phyloP scores from a whole-genome alignment of 2,329 filamentous ascomycete species.

The Botrytis fragariae region DNA sequence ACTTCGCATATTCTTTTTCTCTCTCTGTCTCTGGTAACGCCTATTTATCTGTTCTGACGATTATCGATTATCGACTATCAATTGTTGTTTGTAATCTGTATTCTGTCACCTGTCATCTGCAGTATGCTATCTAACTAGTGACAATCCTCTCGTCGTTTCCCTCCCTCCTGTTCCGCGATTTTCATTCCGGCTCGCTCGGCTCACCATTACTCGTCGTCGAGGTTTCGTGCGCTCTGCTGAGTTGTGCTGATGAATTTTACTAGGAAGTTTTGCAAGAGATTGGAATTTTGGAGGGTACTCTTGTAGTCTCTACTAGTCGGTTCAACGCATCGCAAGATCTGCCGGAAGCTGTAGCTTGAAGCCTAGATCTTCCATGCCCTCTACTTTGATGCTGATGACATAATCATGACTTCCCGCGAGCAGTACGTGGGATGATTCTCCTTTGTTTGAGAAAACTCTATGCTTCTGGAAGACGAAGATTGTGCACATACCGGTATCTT shows the following conservation, averaged over 20 bases:
- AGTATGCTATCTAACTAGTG: no score
- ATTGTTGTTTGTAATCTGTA: background rate
- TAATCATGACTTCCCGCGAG: background rate
- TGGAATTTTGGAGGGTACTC: background rate
- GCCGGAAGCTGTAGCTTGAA: background rate
- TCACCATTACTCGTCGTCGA: background rate
- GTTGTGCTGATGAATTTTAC: background rate
- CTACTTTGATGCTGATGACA: background rate
- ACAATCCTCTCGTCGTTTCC: no score
- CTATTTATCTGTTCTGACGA: background rate
- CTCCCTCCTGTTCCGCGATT: background rate
- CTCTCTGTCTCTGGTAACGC: constrained; percentile 17
- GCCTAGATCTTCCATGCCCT: background rate
- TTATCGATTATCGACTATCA: constrained; percentile 28
- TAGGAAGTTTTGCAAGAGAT: no score
- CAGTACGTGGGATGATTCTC: constrained; percentile 54
- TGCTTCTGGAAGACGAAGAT: constrained; percentile 82
- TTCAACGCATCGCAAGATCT: background rate
- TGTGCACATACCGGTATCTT: constrained; percentile 82
- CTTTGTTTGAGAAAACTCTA: constrained; percentile 60
- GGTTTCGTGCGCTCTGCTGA: no score
- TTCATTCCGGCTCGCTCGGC: background rate
- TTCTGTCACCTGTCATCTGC: background rate
- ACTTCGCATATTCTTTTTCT: constrained; percentile 36
- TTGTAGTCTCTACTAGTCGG: constrained; percentile 16